These are phyloP conservation scores for Tubosaeta brunneosetosa DNA, from an alignment of 768 basidiomycete species.

Conservation along the genomic window DNA sequence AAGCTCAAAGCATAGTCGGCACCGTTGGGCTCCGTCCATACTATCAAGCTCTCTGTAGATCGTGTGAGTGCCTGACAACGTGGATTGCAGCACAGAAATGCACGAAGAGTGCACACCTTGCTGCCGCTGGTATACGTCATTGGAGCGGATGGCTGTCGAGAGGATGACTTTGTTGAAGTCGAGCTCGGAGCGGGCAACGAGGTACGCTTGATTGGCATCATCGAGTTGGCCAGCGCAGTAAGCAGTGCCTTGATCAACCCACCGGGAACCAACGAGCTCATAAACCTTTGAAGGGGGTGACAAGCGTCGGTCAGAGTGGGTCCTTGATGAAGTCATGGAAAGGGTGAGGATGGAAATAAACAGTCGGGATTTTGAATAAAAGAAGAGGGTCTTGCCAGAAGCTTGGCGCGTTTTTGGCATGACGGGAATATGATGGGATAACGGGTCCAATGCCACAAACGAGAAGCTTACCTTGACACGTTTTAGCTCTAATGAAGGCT, in stretches of 20 bases:
- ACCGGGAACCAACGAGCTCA: conserved; percentile 83
- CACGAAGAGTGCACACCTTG: conserved; percentile 53
- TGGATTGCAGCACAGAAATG: conserved; percentile 2
- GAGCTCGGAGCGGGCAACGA: conserved; percentile 79
- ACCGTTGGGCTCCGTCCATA: conserved; percentile 96
- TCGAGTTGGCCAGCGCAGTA: conserved; percentile 90
- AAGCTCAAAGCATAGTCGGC: conserved; percentile 96
- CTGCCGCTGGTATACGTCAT: conserved; percentile 82
- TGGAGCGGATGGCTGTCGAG: conserved; percentile 73
- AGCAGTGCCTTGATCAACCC: conserved; percentile 96
- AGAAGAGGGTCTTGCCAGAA: conserved; percentile 7
- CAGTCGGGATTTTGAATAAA: conserved; percentile 15
- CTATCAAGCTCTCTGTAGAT: conserved; percentile 85
- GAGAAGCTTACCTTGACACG: conserved; percentile 69
- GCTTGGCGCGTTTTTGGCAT: conserved; percentile 24
- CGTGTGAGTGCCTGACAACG: conserved; percentile 10
- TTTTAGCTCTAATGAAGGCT: conserved; percentile 71
- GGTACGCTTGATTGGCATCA: conserved; percentile 69
- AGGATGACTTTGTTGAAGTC: conserved; percentile 70
- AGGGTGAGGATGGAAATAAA: conserved; percentile 19
- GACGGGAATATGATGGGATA: conserved; percentile 19
- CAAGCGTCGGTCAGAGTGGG: conserved; percentile 27
- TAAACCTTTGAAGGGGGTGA: conserved; percentile 66
- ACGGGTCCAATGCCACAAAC: conserved; percentile 11
- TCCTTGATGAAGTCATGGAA: conserved; percentile 32